phyloP scores from a whole-genome alignment of 495 filamentous ascomycete species.

The Barbatosphaeria neglecta region DNA sequence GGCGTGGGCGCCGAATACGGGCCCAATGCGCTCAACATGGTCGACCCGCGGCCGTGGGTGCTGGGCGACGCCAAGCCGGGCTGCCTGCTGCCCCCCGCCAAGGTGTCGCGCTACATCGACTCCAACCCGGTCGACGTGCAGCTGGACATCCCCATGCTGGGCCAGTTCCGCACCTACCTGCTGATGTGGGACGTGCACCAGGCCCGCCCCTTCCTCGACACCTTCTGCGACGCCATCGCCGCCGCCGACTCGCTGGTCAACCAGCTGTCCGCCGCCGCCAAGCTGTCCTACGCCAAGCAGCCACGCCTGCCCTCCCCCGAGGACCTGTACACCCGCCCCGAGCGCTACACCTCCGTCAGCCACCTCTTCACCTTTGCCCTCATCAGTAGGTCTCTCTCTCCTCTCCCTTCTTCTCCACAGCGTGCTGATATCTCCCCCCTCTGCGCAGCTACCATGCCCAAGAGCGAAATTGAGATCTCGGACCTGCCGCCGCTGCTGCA shows the following conservation, averaged over 20 bases:
- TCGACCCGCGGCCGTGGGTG: slow-evolving; percentile 21
- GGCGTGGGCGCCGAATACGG: slow-evolving; percentile 55
- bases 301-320: slow-evolving; percentile 34
- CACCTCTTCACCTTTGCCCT: slow-evolving; percentile 48
- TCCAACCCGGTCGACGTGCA: slow-evolving; percentile 62
- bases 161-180: slow-evolving; percentile 59
- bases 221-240: slow-evolving; percentile 34
- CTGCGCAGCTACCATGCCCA: slow-evolving; percentile 45
- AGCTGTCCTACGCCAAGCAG: slow-evolving; percentile 40
- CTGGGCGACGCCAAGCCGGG: slow-evolving; percentile 42
- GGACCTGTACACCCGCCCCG: slow-evolving; percentile 47
- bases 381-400: slow-evolving; percentile 25
- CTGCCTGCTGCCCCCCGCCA: slow-evolving; percentile 48
- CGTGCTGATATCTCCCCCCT: slow-evolving; percentile 7
- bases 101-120: slow-evolving; percentile 56
- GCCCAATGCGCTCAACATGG: slow-evolving; percentile 43
- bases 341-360: slow-evolving; percentile 49
- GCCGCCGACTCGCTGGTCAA: slow-evolving; percentile 33
- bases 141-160: slow-evolving; percentile 57
- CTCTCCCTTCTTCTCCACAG: neutral
- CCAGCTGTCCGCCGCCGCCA: slow-evolving; percentile 33
- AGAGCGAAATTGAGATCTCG: slow-evolving; percentile 44
- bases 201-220: slow-evolving; percentile 40
- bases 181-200: slow-evolving; percentile 44
- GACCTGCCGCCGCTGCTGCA: slow-evolving; percentile 47